Evolutionary conservation across 2,329 filamentous ascomycete species (phyloP), one percentile per base, ranked within the genome.

Genomic region (Lecanicillium sp.): DNA sequence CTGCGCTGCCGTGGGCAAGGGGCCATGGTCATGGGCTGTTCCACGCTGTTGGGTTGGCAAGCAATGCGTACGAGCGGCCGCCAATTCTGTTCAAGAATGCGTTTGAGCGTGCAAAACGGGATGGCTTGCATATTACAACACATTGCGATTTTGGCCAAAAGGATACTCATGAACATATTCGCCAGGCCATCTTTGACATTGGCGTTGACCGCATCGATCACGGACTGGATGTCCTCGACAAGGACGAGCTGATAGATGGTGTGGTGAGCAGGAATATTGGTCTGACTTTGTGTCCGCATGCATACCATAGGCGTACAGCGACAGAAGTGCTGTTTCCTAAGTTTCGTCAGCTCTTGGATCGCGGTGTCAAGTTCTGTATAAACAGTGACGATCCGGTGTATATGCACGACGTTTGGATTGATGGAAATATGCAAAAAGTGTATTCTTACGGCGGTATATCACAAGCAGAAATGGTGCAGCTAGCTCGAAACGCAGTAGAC

Each of bases 371-470:
- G 45, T 84, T 85, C 54, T 80, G 74, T 40, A 75, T 85, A 55
- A 85, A 85, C 55, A 80, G 75, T 48, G 80, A 85, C 51, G 79
- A 84, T 51, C 80, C 80, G 41, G 79, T 77, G 9, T 84, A 84
- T 52, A 86, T 87, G 59, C 79, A 80, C 4, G 78, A 71, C 41
- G 63, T 66, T 27, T 73, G 67, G 68, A 53, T 72, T 18, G 52
- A 64, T 42, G 63, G 67, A 9, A 70, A 69, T 37, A 51, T 72
- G 56, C 45, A 64, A 35, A 59, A 70, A 47, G 55, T 59, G 6
- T 62, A 62, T 37, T 56, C 52, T 4, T 62, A 64, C 34, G 67
- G 67, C 40, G 43, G 41, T 0, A 58, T 72, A 28, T 54, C 45
- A 6, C 56, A 65, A 33, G 31, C 20, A 18, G 66, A 71, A 9